Conservation (phyloP, 495 filamentous ascomycete genomes). For the Neurospora cerealis region DNA sequence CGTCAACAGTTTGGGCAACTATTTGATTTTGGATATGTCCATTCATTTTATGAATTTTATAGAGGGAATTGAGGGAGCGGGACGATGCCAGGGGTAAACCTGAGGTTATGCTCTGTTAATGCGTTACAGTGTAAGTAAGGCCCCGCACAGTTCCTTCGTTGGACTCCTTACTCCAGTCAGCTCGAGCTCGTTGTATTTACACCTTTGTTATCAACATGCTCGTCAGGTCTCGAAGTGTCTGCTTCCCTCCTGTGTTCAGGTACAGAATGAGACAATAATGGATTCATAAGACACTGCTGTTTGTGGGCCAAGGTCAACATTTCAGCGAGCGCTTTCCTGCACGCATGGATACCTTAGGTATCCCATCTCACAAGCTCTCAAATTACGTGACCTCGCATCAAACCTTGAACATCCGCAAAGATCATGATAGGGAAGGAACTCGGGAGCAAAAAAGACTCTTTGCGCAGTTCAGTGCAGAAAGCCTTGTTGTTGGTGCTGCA, state of each 20-base stretch:
- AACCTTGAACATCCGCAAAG: not conserved
- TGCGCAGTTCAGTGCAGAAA: not conserved
- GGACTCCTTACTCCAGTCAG: not conserved
- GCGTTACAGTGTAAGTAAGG: not conserved
- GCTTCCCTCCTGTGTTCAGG: not conserved
- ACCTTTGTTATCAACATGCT: not conserved
- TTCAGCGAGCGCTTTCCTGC: not conserved
- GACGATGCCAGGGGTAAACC: not conserved
- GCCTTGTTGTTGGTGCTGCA: not conserved
- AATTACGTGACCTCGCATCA: not conserved
- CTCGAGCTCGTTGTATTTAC: not conserved
- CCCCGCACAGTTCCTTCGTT: not conserved
- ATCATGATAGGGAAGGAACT: not conserved
- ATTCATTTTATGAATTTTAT: not conserved
- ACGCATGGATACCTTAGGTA: not conserved
- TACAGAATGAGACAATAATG: not conserved
- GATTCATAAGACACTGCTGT: not conserved
- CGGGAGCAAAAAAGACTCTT: not conserved
- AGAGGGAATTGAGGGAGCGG: not conserved
- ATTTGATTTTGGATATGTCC: not conserved
- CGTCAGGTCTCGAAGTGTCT: not conserved
- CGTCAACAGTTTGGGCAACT: not conserved
- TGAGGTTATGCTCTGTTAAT: not conserved
- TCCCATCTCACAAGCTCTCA: not conserved
- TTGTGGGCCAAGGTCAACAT: not conserved